phyloP scores from a whole-genome alignment of 2,329 filamentous ascomycete species.

The Penicillium sp. region DNA sequence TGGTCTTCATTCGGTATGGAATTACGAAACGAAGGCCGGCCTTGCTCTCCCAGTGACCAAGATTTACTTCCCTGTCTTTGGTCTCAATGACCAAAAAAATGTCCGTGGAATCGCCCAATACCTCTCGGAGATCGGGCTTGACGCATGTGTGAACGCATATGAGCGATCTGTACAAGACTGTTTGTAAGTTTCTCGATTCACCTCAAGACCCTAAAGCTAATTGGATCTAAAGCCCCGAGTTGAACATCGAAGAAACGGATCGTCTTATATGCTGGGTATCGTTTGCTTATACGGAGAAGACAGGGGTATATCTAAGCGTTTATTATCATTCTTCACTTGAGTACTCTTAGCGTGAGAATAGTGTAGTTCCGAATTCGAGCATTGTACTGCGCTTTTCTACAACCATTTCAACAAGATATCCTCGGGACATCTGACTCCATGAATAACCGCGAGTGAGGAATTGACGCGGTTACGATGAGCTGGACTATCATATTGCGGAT shows the following conservation, averaged over 20 bases:
- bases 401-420: no score
- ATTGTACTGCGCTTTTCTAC: no score
- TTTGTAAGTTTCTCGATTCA: neutral
- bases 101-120: neutral
- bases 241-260: slow-evolving; percentile 2
- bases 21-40: slow-evolving; percentile 13
- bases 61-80: slow-evolving; percentile 14
- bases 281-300: slow-evolving; percentile 15
- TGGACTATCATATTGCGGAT: no score
- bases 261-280: slow-evolving; percentile 14
- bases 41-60: slow-evolving; percentile 9
- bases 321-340: slow-evolving; percentile 16
- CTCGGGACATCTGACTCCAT: no score
- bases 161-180: neutral
- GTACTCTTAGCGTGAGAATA: slow-evolving; percentile 4
- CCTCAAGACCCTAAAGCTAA: neutral
- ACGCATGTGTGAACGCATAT: neutral
- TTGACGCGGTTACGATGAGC: no score
- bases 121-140: neutral
- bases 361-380: no score
- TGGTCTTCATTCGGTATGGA: slow-evolving; percentile 14
- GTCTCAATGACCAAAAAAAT: slow-evolving; percentile 8
- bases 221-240: slow-evolving; percentile 5
- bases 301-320: slow-evolving; percentile 14
- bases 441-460: no score